These are phyloP conservation scores for Pythium angustatum DNA, from an alignment of 352 stramenopile genomes.

Conservation along the genomic window DNA sequence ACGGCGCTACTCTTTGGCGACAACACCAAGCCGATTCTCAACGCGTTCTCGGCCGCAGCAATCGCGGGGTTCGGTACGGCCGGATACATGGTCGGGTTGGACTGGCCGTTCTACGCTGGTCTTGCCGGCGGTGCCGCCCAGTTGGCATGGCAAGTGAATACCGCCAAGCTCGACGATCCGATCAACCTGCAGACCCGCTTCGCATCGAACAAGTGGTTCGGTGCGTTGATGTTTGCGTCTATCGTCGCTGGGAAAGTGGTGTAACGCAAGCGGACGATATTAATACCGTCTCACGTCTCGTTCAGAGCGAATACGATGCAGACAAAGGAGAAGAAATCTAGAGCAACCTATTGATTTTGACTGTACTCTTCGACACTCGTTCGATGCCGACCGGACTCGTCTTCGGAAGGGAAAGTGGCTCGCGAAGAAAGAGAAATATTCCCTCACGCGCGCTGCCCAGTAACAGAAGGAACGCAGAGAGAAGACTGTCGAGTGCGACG, in stretches of 20 bases:
- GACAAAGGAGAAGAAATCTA: not conserved
- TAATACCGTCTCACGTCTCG: not conserved
- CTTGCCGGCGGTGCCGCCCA: constrained; percentile 88
- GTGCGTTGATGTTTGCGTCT: constrained; percentile 79
- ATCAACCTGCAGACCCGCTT: constrained; percentile 94
- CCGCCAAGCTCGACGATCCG: constrained; percentile 93
- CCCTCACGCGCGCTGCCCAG: constrained; percentile 7
- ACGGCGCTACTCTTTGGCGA: constrained; percentile 96
- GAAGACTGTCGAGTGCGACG: constrained; percentile 15
- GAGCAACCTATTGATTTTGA: not conserved
- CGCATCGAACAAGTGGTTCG: constrained; percentile 92
- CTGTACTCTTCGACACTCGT: not conserved
- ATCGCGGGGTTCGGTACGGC: constrained; percentile 68
- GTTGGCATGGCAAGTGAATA: constrained; percentile 97
- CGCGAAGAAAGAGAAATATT: not conserved
- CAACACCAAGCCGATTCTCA: constrained; percentile 93
- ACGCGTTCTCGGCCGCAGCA: constrained; percentile 72
- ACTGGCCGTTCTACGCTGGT: constrained; percentile 90
- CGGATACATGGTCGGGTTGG: constrained; percentile 78
- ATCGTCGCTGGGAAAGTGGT: constrained; percentile 78
- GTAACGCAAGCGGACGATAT: constrained; percentile 31
- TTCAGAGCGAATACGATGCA: no score
- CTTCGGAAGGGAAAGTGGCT: constrained; percentile 18
- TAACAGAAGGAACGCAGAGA: constrained; percentile 15
- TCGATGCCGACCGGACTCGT: constrained; percentile 24